These are phyloP conservation scores for Xylariomycetidae sp. DNA, from an alignment of 2,329 filamentous ascomycete genomes.

Conservation along the genomic window DNA sequence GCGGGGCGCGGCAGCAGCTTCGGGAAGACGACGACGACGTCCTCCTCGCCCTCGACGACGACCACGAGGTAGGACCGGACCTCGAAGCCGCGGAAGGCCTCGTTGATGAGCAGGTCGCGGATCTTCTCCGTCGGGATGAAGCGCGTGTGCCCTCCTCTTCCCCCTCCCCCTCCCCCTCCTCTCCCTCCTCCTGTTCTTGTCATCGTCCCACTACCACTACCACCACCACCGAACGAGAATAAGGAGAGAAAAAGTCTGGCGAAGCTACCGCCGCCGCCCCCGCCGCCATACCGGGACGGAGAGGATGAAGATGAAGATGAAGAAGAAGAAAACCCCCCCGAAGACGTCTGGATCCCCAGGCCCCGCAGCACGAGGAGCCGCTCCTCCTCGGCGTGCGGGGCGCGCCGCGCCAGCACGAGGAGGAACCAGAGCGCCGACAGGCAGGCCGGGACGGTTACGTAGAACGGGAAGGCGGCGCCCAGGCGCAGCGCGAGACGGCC, in stretches of 20 bases:
- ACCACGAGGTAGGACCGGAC: constrained; percentile 86
- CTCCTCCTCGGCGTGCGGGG: constrained; percentile 68
- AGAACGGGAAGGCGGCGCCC: constrained; percentile 34
- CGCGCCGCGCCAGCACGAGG: constrained; percentile 34
- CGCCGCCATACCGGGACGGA: constrained; percentile 35
- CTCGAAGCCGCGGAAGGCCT: constrained; percentile 89
- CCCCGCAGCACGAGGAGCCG: constrained; percentile 83
- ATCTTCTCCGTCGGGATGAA: constrained; percentile 89
- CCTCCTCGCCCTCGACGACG: constrained; percentile 81
- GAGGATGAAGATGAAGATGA: no score
- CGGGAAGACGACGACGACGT: constrained; percentile 94
- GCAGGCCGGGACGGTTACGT: constrained; percentile 35
- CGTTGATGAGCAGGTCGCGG: constrained; percentile 88
- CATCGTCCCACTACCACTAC: no score
- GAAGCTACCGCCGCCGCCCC: constrained; percentile 25
- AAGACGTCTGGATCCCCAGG: constrained; percentile 84
- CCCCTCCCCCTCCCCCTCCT: constrained; percentile 21
- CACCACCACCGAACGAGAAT: no score
- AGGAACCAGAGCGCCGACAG: constrained; percentile 33
- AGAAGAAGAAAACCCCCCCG: no score
- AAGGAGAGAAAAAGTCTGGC: no score
- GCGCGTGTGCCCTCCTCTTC: no score
- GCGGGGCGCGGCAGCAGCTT: constrained; percentile 66
- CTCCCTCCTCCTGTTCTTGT: no score
- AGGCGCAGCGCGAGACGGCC: constrained; percentile 20